Evolutionary conservation across 2,329 filamentous ascomycete species (phyloP).

Genomic region (Aureobasidium musti): DNA sequence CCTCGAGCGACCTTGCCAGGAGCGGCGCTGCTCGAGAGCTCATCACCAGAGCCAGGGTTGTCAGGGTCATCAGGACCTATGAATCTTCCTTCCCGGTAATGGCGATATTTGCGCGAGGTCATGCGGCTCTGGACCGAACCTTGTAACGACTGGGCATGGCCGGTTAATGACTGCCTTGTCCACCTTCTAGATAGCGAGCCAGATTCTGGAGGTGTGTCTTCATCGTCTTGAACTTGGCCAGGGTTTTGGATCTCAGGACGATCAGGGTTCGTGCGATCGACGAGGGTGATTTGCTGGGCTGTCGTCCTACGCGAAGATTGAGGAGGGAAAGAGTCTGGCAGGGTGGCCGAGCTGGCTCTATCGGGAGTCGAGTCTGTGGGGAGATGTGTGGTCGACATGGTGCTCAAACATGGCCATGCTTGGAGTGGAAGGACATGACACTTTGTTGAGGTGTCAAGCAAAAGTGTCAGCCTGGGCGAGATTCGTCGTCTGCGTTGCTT

Average conservation of each 20-base stretch:
- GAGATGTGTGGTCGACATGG: constrained; percentile 2
- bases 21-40: constrained; percentile 30
- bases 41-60: constrained; percentile 30
- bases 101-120: constrained; percentile 30
- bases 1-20: constrained; percentile 38
- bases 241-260: constrained; percentile 20
- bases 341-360: constrained; percentile 13
- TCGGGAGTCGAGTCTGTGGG: neutral
- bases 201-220: constrained; percentile 39
- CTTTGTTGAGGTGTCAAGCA: neutral
- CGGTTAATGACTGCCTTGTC: constrained; percentile 31
- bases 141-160: constrained; percentile 14
- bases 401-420: constrained; percentile 1
- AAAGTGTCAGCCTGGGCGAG: neutral
- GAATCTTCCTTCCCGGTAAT: constrained; percentile 36
- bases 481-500: neutral
- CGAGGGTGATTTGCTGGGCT: constrained; percentile 69
- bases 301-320: constrained; percentile 44
- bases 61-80: constrained; percentile 30
- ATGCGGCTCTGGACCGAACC: constrained; percentile 28
- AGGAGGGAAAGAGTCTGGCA: neutral
- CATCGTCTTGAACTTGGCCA: constrained; percentile 38
- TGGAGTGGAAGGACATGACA: neutral
- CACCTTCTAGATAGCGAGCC: constrained; percentile 35
- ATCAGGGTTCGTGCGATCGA: constrained; percentile 55